Percentiles rank a stretch among this genome's conserved stretches.
Conservation (phyloP, 495 filamentous ascomycete species). For the Platismatia glauca region DNA sequence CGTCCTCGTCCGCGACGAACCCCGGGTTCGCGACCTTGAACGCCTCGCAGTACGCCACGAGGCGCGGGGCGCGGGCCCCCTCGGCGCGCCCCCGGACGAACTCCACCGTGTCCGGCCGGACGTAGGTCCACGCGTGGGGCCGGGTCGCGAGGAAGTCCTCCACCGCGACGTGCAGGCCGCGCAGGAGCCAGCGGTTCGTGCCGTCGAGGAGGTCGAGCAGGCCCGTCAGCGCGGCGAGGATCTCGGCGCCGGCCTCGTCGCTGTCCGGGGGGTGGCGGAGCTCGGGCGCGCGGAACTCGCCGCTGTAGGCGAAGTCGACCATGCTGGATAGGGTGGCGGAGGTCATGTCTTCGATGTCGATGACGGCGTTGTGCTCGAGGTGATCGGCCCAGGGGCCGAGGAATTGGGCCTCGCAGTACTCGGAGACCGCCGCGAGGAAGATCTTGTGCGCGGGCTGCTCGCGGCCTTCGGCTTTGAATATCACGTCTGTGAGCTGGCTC, state of each 20-base stretch:
- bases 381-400: slow-evolving; percentile 17
- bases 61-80: slow-evolving; percentile 3
- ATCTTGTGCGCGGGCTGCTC: slow-evolving; percentile 23
- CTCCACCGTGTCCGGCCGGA: slow-evolving; percentile 18
- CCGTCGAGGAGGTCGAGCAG: slow-evolving; percentile 25
- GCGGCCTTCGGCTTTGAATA: slow-evolving; percentile 20
- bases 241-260: slow-evolving; percentile 13
- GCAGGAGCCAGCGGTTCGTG: slow-evolving; percentile 16
- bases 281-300: slow-evolving; percentile 16
- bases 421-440: slow-evolving; percentile 23
- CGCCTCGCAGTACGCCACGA: slow-evolving; percentile 14
- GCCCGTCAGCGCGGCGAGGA: slow-evolving; percentile 12
- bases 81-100: slow-evolving; percentile 11
- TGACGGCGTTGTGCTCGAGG: slow-evolving; percentile 1
- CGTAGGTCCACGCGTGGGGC: slow-evolving; percentile 3
- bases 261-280: slow-evolving; percentile 16
- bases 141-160: slow-evolving; percentile 11
- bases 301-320: slow-evolving; percentile 27
- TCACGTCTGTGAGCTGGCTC: slow-evolving; percentile 24
- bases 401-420: slow-evolving; percentile 25
- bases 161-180: not conserved
- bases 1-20: not conserved
- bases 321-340: slow-evolving; percentile 20
- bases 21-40: slow-evolving; percentile 12
- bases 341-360: slow-evolving; percentile 16